Percentiles rank a stretch among this genome's conserved stretches.
phyloP scores from a whole-genome alignment of 2,329 filamentous ascomycete genomes.

The Trichophyton benhamiae region DNA sequence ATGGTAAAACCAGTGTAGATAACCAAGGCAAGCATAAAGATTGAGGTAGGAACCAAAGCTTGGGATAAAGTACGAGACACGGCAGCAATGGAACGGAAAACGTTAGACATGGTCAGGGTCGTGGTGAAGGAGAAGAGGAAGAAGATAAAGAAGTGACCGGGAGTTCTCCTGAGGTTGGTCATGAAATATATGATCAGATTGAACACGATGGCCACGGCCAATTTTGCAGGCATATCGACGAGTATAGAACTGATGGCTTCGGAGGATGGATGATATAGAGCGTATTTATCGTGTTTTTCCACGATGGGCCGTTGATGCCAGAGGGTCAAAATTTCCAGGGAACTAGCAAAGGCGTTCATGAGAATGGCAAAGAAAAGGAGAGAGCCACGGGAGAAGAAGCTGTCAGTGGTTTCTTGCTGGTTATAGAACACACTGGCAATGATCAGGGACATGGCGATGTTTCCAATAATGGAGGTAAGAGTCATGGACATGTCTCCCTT shows the following conservation, averaged over 20 bases:
- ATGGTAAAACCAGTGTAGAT: conserved; percentile 42
- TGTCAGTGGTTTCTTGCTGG: conserved; percentile 49
- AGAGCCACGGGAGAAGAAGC: conserved; percentile 67
- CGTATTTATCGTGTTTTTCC: conserved; percentile 77
- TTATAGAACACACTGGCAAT: conserved; percentile 75
- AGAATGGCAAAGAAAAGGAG: conserved; percentile 80
- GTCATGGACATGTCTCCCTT: conserved; percentile 65
- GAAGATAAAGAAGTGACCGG: conserved; percentile 76
- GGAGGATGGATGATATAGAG: conserved; percentile 80
- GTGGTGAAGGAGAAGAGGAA: conserved; percentile 61
- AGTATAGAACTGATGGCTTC: conserved; percentile 65
- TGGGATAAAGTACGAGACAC: conserved; percentile 66
- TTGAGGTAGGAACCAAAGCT: conserved; percentile 44
- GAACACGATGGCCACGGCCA: conserved; percentile 59
- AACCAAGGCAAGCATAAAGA: conserved; percentile 34
- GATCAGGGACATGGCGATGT: conserved; percentile 64
- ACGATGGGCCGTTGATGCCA: conserved; percentile 86
- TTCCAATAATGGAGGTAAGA: conserved; percentile 52
- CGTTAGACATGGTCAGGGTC: conserved; percentile 70
- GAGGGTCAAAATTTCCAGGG: conserved; percentile 68
- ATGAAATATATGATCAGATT: conserved; percentile 79
- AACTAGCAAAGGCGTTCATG: conserved; percentile 72
- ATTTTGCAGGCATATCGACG: conserved; percentile 72
- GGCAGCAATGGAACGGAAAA: conserved; percentile 69
- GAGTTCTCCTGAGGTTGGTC: conserved; percentile 62